Base-by-base conservation (phyloP, 768 basidiomycete species). In the Boletus sp. region DNA sequence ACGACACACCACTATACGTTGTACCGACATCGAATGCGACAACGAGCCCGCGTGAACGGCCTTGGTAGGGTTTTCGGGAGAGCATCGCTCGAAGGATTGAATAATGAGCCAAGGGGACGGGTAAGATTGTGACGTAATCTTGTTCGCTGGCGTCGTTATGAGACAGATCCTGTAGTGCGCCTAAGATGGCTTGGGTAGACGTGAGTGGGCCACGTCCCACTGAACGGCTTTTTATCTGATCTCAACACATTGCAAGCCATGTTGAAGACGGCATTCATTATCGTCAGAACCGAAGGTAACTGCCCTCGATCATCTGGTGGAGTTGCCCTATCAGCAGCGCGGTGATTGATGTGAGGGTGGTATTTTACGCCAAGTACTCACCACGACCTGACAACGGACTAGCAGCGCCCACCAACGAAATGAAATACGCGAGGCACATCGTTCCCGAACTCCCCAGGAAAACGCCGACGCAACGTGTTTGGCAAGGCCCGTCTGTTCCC, bases 1-100 rank as follows among this genome's bases (percentile, higher is more conserved):
- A 76, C 2, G 72, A 74, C 6, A 77, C 66, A 3, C 75, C 75
- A 40, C 73, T 72, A 52, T 65, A 77, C 17, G 76, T 77, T 0
- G 75, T 77, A 3, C 75, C 75, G 5, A 77, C 61, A 44, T 77
- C 75, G 46, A 77, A 70, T 0, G 71, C 72, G 8, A 77, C 60
- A 45, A 77, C 70, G 21, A 77, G 68, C 15, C 68, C 69, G 19
- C 70, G 71, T 27, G 55, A 41, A 23, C 64, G 63, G 17, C 79
- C 79, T 14, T 63, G 62, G 58, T 72, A 81, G 10, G 69, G 65
- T n/a, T 71, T 58, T 52, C 75, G 65, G 34, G 72, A 63, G 27
- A 67, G 54, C 74, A 75, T 74, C 19, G 23, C 14, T 42, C 19
- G 6, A 44, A 21, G 21, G 19, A 40, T 32, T 33, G 33, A 30